phyloP scores from a whole-genome alignment of 768 basidiomycete genomes.

The Mycena indigotica region DNA sequence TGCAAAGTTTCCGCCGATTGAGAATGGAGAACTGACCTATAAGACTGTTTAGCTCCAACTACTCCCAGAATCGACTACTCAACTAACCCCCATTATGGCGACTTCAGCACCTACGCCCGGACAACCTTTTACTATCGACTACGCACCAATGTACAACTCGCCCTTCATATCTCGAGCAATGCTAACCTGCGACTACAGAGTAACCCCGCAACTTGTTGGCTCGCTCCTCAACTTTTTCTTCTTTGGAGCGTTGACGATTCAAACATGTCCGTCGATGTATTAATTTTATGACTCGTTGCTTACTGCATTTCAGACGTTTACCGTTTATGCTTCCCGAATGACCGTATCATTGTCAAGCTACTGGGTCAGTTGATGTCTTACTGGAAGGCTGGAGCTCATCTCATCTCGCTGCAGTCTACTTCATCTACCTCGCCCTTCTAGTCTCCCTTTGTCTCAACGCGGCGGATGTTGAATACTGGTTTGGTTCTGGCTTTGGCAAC shows the following conservation, averaged over 20 bases:
- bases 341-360: conserved; percentile 1
- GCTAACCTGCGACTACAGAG: conserved; percentile 1
- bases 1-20: no score
- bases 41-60: no score
- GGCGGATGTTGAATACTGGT: conserved; percentile 12
- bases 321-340: conserved; percentile 13
- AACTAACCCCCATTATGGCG: background rate
- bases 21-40: no score
- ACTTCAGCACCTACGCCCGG: background rate
- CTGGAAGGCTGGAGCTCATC: background rate
- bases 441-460: conserved; percentile 6
- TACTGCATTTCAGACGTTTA: conserved; percentile 15
- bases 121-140: background rate
- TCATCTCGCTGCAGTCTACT: conserved; percentile 7
- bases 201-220: conserved; percentile 11
- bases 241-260: conserved; percentile 9
- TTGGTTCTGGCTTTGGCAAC: conserved; percentile 11
- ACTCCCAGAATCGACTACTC: no score
- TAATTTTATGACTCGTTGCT: background rate
- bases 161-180: background rate
- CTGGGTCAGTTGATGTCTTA: conserved; percentile 1
- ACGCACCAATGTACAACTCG: background rate
- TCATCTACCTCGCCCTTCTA: conserved; percentile 9
- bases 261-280: conserved; percentile 7
- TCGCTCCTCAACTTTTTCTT: conserved; percentile 17